Conservation (phyloP, 1,284 basidiomycete species). For the Apiotrichum laibachii region DNA sequence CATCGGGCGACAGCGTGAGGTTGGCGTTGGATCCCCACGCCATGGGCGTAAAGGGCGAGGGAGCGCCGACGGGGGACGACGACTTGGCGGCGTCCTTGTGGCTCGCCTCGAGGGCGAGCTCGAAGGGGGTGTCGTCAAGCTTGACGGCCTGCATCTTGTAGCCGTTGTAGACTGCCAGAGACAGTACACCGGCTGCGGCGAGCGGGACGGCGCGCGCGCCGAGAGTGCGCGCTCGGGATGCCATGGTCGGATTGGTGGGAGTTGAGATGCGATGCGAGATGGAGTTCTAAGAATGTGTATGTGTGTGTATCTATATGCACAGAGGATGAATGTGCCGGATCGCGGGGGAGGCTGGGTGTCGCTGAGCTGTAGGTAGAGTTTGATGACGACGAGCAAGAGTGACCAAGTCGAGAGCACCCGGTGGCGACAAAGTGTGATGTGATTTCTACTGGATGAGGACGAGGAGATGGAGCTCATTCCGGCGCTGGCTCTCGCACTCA, state of each 20-base stretch:
- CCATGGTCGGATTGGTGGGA: background rate
- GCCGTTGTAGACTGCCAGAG: conserved; percentile 4
- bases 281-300: no score
- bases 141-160: conserved; percentile 8
- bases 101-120: background rate
- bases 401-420: background rate
- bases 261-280: background rate
- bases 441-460: no score
- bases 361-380: no score
- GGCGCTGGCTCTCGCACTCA: no score
- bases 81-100: background rate
- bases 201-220: conserved; percentile 15
- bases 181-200: conserved; percentile 3
- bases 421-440: background rate
- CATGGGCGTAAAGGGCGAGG: conserved; percentile 33
- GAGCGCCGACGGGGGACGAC: conserved; percentile 3
- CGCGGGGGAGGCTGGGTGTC: no score
- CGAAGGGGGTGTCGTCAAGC: conserved; percentile 14
- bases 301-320: no score
- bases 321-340: no score
- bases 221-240: conserved; percentile 4
- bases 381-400: no score
- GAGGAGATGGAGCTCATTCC: no score
- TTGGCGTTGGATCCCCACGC: conserved; percentile 47
- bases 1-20: conserved; percentile 36